Conservation (phyloP, 768 basidiomycete species). For the Podaxis sp. region DNA sequence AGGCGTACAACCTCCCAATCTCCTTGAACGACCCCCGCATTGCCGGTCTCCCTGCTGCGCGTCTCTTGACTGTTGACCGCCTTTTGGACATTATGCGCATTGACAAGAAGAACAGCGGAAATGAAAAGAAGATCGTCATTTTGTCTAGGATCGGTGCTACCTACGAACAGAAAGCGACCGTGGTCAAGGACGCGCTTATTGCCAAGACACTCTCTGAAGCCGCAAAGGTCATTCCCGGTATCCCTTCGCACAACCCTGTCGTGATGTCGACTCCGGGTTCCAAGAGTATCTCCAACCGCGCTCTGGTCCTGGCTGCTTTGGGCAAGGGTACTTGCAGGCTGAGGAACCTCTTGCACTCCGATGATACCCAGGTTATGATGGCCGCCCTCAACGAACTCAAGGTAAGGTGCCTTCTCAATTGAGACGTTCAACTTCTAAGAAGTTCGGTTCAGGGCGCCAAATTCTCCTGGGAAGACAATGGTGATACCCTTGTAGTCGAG, state of each 20-base stretch:
- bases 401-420: constrained; percentile 38
- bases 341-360: constrained; percentile 91
- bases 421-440: background rate
- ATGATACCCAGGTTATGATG: constrained; percentile 99
- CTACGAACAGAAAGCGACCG: constrained; percentile 88
- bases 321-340: constrained; percentile 86
- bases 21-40: constrained; percentile 80
- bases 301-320: constrained; percentile 89
- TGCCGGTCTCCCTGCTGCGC: constrained; percentile 65
- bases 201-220: constrained; percentile 80
- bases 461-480: constrained; percentile 95
- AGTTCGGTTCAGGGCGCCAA: constrained; percentile 66
- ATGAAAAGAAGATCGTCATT: constrained; percentile 92
- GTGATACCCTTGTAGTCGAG: constrained; percentile 90
- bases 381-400: constrained; percentile 84
- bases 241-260: constrained; percentile 57
- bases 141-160: constrained; percentile 90
- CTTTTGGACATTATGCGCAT: constrained; percentile 93
- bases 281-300: constrained; percentile 95
- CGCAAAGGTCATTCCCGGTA: constrained; percentile 69
- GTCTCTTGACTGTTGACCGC: constrained; percentile 72
- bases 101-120: constrained; percentile 97
- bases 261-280: constrained; percentile 92
- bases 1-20: constrained; percentile 88
- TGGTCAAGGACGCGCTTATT: constrained; percentile 80